Conservation (phyloP, 257 asterid species). For the Cruciata laevipes region DNA sequence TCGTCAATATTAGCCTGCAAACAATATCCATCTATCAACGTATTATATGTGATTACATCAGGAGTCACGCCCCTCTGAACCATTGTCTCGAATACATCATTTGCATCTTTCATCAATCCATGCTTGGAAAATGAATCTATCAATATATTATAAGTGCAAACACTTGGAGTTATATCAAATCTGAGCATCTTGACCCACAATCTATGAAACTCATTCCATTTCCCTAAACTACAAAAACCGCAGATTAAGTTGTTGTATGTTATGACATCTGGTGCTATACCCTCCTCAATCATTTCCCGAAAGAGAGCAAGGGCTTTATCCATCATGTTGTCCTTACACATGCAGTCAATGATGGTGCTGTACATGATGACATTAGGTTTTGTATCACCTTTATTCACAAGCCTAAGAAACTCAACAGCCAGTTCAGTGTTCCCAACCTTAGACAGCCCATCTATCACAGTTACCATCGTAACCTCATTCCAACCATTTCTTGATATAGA, state of each 20-base stretch:
- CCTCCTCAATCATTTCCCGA: conserved; percentile 16
- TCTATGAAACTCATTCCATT: not conserved
- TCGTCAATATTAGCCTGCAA: not conserved
- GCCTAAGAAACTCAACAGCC: conserved; percentile 13
- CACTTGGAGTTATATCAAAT: not conserved
- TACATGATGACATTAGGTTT: conserved; percentile 14
- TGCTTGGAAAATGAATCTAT: not conserved
- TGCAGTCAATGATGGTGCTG: conserved; percentile 14
- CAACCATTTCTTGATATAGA: conserved; percentile 19
- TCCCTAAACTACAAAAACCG: not conserved
- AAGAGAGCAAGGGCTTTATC: conserved; percentile 20
- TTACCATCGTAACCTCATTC: conserved; percentile 10
- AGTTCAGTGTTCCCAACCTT: conserved; percentile 17
- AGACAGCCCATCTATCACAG: conserved; percentile 27
- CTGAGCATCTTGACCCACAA: not conserved
- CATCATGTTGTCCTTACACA: conserved; percentile 24
- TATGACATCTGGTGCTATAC: conserved; percentile 15
- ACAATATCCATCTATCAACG: conserved; percentile 3
- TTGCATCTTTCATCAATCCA: conserved; percentile 5
- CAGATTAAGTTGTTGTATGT: not conserved
- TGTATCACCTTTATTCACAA: not conserved
- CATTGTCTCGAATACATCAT: not conserved
- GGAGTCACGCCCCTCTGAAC: not conserved
- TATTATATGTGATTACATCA: not conserved
- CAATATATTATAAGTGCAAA: not conserved